Base-by-base conservation (phyloP, 345 rosid species). In the Cardiospermum halicacabum region DNA sequence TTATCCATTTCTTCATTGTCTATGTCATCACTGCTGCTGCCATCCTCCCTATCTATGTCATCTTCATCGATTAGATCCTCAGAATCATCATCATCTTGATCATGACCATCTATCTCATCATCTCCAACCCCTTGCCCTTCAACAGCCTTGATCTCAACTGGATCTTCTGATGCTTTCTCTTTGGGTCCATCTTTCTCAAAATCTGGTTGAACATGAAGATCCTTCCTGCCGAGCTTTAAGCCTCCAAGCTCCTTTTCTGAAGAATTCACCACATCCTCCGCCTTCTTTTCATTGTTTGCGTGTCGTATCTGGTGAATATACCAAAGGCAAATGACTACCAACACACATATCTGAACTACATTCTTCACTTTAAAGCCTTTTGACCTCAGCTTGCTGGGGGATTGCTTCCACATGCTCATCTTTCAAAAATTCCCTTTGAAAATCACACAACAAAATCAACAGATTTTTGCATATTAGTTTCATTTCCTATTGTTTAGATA, bases 321-420 rank as follows among this genome's bases (percentile, higher is more conserved):
- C 94, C 94, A 87, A 31, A 75, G 27, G 74, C 74, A 78, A 61
- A 78, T 32, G 55, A 77, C 86, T 51, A 87, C 70, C 65, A 83
- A 72, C 11, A 79, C 66, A 71, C 64, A 75, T 60, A 83, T 65
- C 70, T 85, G 90, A 67, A 83, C 61, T 55, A 79, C 72, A 51
- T 80, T 85, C 67, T 81, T 87, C 58, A 83, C 82, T 67, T 81
- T 87, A 50, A 85, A 75, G 51, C 90, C 88, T 75, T 72, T 85
- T 3, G 87, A 62, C 67, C 83, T 85, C 65, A 64, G 69, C 68
- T 77, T 82, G 40, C 69, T 75, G 1, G 88, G 51, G 11, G 74
- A 65, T 59, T 70, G 81, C 73, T 74, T 84, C 66, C 69, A 66
- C 80, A 81, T 81, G 64, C 26, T 66, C 60, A 62, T 9, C 19